Base-by-base conservation (phyloP, 2,329 filamentous ascomycete species). In the Penicillium palitans region DNA sequence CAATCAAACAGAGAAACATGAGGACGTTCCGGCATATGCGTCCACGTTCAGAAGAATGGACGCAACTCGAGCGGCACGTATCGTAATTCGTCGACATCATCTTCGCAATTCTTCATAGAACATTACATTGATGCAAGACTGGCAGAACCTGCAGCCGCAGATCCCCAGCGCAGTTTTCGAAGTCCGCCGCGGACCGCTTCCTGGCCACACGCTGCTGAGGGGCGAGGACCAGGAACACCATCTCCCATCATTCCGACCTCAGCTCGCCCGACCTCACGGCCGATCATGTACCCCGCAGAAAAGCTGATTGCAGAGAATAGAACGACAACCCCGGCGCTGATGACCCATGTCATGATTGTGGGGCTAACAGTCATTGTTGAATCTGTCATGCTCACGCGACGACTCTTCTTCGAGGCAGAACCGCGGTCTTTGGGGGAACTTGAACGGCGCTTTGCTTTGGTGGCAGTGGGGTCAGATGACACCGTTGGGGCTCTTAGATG, bases 231-330 rank as follows among this genome's bases (percentile, higher is more conserved):
- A 17, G 69, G 63, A 45, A 70, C 61, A 42, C 63, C 63, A 48
- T 72, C 69, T 12, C 67, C 66, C 45, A 71, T 65, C 33, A 69
- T 68, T 24, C 65, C 71, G 41, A 72, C 79, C 66, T 87, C 84
- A 3, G 81, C 74, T 52, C 79, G 76, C 1, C 84, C 84, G 5
- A 83, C 80, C 62, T 87, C 85, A 55, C 80, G 80, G 12, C 86
- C 86, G 15, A 87, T 78, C 15, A 83, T 81, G 66, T 87, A 88
- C 1, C 86, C 86, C 4, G 86, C 85, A 0, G 83, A 84, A 70
- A 88, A 88, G 65, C 84, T 86, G 61, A 88, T 81, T 2, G 85
- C 86, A 17, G 83, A 85, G 55, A 88, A 82, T 0, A 87, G 78
- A 2, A 88, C 83, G 2, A 88, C 83, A 19, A 88, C 84, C 2